Evolutionary conservation across 352 stramenopile species (phyloP), one percentile per base, ranked within the genome.

Genomic region (Globisporangium polare): DNA sequence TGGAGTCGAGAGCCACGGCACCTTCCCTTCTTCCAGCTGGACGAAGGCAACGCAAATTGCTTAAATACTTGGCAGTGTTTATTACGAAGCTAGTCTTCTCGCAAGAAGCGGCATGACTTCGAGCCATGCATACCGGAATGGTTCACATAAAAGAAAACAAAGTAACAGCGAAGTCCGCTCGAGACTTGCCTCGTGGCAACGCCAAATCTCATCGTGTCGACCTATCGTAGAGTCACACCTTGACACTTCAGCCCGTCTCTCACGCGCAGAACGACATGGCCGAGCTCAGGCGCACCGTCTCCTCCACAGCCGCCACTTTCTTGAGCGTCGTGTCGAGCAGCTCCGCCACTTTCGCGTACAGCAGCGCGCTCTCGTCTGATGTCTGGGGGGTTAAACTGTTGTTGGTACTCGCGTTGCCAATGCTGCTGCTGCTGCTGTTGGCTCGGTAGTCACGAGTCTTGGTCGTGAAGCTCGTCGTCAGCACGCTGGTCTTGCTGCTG

Each of bases 271-370:
- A 79, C 37, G 80, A 88, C 82, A 91, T 89, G 52, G 77, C 75
- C 18, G 73, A 87, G 59, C 70, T 90, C 29, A 91, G 72, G n/a
- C 83, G 80, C 47, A 94, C 73, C 3, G 76, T 89, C 65, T 90
- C 83, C 58, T 92, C 80, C 53, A 92, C 81, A 3, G 73, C 73
- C 13, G 82, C 79, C 39, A 92, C 79, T 57, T 90, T 90, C 63
- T 87, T 83, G 37, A 94, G 77, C 49, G 82, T 91, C 46, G 71
- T 68, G 60, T 90, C 77, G 52, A 93, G 75, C 69, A 94, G 73
- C 54, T 85, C 74, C 24, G 71, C 68, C 54, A 91, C 80, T 62
- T 90, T 90, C 22, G 73, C 74, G 67, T 88, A 90, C 65, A 84
- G 68, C 45, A 63, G 49, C 5, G 67, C 69, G 27, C 82, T 75